phyloP scores from a whole-genome alignment of 1,139 yeast genomes.

The Candida glucosophila region DNA sequence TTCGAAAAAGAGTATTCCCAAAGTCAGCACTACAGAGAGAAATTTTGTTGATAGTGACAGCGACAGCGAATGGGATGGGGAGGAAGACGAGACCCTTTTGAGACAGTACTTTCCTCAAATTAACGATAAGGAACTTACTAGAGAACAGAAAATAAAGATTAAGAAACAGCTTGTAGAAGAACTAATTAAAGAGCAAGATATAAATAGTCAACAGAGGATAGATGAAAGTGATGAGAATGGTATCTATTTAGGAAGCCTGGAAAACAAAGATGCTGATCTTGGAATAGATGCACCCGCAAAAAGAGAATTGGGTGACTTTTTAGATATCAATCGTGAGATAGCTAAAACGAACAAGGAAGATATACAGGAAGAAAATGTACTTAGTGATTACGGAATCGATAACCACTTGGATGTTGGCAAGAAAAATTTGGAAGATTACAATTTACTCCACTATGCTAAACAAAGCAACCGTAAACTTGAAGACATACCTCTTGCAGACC shows the following conservation, averaged over 20 bases:
- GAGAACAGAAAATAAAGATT: constrained; percentile 29
- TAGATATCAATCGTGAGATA: too few species aligned
- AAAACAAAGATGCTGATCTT: constrained; percentile 3
- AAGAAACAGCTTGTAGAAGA: constrained; percentile 29
- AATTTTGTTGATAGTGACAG: constrained; percentile 23
- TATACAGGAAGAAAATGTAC: too few species aligned
- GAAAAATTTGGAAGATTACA: constrained; percentile 18
- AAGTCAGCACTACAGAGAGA: constrained; percentile 8
- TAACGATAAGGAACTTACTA: constrained; percentile 22
- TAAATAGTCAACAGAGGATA: constrained; percentile 3
- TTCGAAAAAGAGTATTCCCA: constrained; percentile 14
- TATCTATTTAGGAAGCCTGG: constrained; percentile 26
- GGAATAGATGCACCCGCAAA: constrained; percentile 14
- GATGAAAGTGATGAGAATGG: constrained; percentile 16
- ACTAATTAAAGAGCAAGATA: constrained; percentile 10
- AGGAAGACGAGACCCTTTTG: constrained; percentile 33
- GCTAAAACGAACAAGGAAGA: too few species aligned
- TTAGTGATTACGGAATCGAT: constrained; percentile 34
- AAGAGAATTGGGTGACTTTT: constrained; percentile 24
- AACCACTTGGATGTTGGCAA: constrained; percentile 21
- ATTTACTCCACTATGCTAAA: constrained; percentile 14
- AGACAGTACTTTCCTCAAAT: constrained; percentile 35
- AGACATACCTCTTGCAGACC: constrained; percentile 17
- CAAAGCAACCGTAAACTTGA: constrained; percentile 14
- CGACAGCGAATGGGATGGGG: constrained; percentile 38